phyloP scores from a whole-genome alignment of 192 early-diverging fungal genomes.

The Allomyces macrogynus region DNA sequence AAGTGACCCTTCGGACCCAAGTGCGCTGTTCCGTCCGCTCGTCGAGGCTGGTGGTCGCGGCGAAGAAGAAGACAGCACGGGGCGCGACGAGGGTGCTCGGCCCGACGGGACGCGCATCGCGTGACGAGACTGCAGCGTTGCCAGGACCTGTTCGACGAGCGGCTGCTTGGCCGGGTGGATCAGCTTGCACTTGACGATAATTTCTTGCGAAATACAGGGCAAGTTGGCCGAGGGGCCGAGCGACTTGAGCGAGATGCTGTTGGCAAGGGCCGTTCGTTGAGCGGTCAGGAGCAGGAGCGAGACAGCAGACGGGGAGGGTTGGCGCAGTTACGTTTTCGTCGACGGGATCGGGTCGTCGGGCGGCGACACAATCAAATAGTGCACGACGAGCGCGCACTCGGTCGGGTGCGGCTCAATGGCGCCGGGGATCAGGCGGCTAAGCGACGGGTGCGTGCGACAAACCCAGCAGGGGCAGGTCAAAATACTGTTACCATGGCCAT shows the following conservation, averaged over 20 bases:
- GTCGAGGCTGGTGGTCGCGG: background rate
- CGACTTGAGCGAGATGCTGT: background rate
- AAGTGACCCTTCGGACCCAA: background rate
- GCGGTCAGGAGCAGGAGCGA: background rate
- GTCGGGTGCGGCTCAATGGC: constrained; percentile 1
- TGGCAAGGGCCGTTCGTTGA: background rate
- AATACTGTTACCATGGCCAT: no score
- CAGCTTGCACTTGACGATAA: background rate
- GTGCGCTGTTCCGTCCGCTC: background rate
- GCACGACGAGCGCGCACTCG: background rate
- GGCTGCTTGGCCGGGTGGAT: background rate
- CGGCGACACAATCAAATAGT: background rate
- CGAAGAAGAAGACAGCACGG: background rate
- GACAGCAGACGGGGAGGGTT: background rate
- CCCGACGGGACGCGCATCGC: background rate
- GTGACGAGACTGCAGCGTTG: background rate
- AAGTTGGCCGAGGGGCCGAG: no score
- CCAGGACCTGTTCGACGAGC: background rate
- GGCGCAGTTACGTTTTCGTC: background rate
- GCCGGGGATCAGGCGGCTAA: background rate
- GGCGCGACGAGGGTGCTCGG: background rate
- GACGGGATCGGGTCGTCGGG: background rate
- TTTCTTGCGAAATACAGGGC: background rate
- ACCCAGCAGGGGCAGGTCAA: no score
- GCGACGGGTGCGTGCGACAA: no score